Conservation (phyloP, 495 filamentous ascomycete species). For the Xylaria cubensis region DNA sequence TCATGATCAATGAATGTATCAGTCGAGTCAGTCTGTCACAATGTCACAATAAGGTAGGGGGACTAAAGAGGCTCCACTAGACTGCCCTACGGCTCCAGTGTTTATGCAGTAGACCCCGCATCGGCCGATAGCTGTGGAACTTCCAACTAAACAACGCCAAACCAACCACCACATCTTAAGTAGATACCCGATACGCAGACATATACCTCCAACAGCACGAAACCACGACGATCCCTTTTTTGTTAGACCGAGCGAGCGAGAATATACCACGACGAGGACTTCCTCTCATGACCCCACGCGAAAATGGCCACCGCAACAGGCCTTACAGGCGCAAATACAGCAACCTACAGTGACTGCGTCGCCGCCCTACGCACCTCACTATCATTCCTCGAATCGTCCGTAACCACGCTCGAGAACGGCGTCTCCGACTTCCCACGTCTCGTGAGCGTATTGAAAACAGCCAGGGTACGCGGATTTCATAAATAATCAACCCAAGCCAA, state of each 20-base stretch:
- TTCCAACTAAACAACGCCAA: not conserved
- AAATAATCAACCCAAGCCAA: no score
- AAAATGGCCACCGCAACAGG: conserved; percentile 7
- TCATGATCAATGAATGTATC: no score
- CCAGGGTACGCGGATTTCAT: no score
- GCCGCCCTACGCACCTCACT: conserved; percentile 56
- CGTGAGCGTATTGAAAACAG: conserved; percentile 53
- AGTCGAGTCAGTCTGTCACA: no score
- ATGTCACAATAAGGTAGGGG: no score
- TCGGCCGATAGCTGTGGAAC: not conserved
- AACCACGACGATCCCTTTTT: not conserved
- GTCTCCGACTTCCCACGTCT: conserved; percentile 57
- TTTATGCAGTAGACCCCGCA: no score
- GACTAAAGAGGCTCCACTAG: no score
- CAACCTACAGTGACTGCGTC: conserved; percentile 54
- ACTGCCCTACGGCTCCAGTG: no score
- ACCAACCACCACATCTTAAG: not conserved
- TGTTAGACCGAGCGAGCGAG: not conserved
- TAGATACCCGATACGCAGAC: not conserved
- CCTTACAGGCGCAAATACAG: conserved; percentile 19
- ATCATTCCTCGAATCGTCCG: conserved; percentile 58
- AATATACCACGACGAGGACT: not conserved
- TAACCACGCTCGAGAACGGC: conserved; percentile 51
- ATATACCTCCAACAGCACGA: not conserved
- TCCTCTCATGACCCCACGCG: not conserved